Conservation (phyloP, 805 yeast species). For the Candida ulmi region DNA sequence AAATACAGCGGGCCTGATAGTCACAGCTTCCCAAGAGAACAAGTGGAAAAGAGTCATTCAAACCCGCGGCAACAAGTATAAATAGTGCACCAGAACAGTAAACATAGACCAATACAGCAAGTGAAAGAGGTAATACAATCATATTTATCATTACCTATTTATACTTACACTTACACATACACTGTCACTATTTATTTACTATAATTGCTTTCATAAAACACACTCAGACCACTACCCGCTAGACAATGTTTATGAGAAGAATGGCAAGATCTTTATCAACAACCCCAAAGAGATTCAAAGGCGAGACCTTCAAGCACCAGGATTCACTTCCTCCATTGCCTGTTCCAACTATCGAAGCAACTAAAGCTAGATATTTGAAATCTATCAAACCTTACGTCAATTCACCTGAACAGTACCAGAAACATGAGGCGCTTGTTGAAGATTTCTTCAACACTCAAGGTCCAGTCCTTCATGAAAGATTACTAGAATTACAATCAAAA, state of each 20-base stretch:
- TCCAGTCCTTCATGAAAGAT: constrained; percentile 60
- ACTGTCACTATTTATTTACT: not conserved
- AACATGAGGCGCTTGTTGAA: constrained; percentile 52
- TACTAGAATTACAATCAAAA: constrained; percentile 38
- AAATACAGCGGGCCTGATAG: not conserved
- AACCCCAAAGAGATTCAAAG: constrained; percentile 33
- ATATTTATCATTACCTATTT: too few relatives aligned
- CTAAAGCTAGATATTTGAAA: constrained; percentile 62
- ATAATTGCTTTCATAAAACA: not conserved
- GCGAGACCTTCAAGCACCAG: constrained; percentile 70
- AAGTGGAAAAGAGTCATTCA: not conserved
- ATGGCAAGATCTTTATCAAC: constrained; percentile 23
- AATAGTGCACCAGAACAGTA: constrained; percentile 4
- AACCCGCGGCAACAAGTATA: not conserved
- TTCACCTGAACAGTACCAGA: constrained; percentile 43
- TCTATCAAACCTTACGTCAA: constrained; percentile 66
- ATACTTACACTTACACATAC: too few relatives aligned
- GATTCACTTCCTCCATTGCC: constrained; percentile 75
- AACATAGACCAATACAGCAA: too few relatives aligned
- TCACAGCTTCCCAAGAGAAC: not conserved
- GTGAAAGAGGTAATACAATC: too few relatives aligned
- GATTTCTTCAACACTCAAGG: constrained; percentile 70
- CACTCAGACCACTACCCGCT: not conserved
- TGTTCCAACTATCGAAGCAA: constrained; percentile 73
- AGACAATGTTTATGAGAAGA: constrained; percentile 11